phyloP scores from a whole-genome alignment of 345 rosid genomes.

The Citrus australasica region DNA sequence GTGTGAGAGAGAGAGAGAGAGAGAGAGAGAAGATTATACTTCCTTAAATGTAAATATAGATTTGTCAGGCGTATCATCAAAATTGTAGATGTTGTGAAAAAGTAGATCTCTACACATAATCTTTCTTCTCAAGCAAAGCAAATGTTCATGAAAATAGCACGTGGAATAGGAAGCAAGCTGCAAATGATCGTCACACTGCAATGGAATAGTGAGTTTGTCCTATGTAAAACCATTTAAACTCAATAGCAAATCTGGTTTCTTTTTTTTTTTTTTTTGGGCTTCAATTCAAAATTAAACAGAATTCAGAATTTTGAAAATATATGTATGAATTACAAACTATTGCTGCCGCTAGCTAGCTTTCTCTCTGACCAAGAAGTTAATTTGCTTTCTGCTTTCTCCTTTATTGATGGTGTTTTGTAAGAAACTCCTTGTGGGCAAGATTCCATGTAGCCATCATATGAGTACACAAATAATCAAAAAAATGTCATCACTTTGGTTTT shows the following conservation, averaged over 20 bases:
- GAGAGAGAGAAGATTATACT: not conserved
- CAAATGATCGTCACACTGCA: constrained; percentile 3
- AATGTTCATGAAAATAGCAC: constrained; percentile 5
- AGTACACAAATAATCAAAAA: constrained; percentile 16
- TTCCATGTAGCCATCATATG: constrained; percentile 31
- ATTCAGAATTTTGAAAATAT: not conserved
- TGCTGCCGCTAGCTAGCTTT: not conserved
- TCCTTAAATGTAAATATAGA: constrained; percentile 1
- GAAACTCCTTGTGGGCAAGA: constrained; percentile 26
- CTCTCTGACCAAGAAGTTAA: not conserved
- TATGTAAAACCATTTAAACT: not conserved
- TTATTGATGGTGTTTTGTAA: constrained; percentile 15
- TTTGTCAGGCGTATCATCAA: constrained; percentile 8
- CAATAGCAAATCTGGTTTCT: not conserved
- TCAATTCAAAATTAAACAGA: constrained; percentile 1
- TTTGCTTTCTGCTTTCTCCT: not conserved
- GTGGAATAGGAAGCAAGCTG: not conserved
- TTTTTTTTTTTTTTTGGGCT: not conserved
- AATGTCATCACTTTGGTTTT: constrained; percentile 22
- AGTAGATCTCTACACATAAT: not conserved
- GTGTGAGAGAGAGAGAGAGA: not conserved
- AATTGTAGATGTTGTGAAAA: not conserved
- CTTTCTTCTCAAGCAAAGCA: not conserved
- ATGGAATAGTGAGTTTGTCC: constrained; percentile 18
- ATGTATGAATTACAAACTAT: not conserved